Conservation (phyloP, 2,329 filamentous ascomycete species). For the Teratosphaeriaceae sp. region DNA sequence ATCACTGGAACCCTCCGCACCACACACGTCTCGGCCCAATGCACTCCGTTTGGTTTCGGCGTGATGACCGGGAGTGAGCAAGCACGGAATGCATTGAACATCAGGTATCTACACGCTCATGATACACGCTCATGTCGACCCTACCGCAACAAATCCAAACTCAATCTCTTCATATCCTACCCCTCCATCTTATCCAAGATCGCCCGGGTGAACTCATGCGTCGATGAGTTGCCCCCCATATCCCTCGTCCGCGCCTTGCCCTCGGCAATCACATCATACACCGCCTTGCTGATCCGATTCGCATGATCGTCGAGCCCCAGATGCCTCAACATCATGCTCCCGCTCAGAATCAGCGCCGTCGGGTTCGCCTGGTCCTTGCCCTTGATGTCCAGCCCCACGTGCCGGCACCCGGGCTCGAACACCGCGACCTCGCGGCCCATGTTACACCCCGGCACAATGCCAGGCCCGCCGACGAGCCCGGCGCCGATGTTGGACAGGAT, state of each 20-base stretch:
- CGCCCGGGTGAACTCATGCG: conserved; percentile 90
- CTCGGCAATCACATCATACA: conserved; percentile 76
- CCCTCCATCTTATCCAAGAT: conserved; percentile 90
- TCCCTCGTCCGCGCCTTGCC: conserved; percentile 86
- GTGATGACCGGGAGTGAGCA: too few species aligned
- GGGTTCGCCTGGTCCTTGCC: conserved; percentile 96
- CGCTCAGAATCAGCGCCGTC: conserved; percentile 88
- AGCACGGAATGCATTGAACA: too few species aligned
- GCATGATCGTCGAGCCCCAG: conserved; percentile 96
- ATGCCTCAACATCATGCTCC: conserved; percentile 95
- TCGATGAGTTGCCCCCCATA: conserved; percentile 87
- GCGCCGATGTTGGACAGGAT: conserved; percentile 99
- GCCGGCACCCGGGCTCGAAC: conserved; percentile 98
- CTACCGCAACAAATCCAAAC: too few species aligned
- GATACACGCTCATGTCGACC: too few species aligned
- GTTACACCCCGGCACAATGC: conserved; percentile 95
- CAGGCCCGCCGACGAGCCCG: conserved; percentile 94
- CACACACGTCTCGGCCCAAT: too few species aligned
- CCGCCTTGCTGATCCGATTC: conserved; percentile 91
- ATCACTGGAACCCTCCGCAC: too few species aligned
- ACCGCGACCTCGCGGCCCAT: conserved; percentile 99
- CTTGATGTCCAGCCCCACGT: conserved; percentile 91
- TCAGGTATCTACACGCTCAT: too few species aligned
- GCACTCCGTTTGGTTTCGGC: too few species aligned
- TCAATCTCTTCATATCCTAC: background rate